Conservation (phyloP, 129 eudicot genomes). For the Glebionis coronaria region DNA sequence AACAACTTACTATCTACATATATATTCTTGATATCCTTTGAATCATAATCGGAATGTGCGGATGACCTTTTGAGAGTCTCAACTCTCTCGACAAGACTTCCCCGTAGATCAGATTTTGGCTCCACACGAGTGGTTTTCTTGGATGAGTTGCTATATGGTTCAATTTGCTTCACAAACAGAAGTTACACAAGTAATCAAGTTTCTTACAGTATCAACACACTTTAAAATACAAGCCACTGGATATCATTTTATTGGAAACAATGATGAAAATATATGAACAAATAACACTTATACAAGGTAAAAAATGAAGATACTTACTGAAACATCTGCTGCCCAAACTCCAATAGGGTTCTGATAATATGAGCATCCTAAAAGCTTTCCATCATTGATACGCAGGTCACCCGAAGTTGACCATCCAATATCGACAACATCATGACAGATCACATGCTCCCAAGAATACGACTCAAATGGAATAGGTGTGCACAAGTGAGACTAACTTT, state of each 20-base stretch:
- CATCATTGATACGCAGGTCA: slow-evolving; percentile 76
- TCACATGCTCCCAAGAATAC: slow-evolving; percentile 97
- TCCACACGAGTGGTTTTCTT: too few relatives aligned
- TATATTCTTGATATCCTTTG: too few relatives aligned
- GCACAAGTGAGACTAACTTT: slow-evolving; percentile 14
- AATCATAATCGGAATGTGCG: slow-evolving; percentile 49
- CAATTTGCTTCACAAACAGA: too few relatives aligned
- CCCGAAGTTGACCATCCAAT: slow-evolving; percentile 84
- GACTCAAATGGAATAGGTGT: slow-evolving; percentile 43
- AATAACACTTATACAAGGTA: neutral
- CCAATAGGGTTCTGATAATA: too few relatives aligned
- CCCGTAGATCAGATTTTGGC: too few relatives aligned
- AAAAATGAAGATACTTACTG: slow-evolving; percentile 38
- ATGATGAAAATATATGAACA: neutral
- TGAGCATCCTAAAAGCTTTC: too few relatives aligned
- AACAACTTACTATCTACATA: too few relatives aligned
- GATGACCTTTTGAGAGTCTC: slow-evolving; percentile 43
- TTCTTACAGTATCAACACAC: neutral
- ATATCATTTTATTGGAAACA: neutral
- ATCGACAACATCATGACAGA: slow-evolving; percentile 80
- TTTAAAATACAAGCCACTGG: slow-evolving; percentile 3
- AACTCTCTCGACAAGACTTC: too few relatives aligned
- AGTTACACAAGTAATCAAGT: too few relatives aligned
- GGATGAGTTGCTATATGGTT: too few relatives aligned
- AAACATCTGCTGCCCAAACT: slow-evolving; percentile 85